phyloP scores from a whole-genome alignment of 2,329 filamentous ascomycete species.

The Calonectria hawksworthii region DNA sequence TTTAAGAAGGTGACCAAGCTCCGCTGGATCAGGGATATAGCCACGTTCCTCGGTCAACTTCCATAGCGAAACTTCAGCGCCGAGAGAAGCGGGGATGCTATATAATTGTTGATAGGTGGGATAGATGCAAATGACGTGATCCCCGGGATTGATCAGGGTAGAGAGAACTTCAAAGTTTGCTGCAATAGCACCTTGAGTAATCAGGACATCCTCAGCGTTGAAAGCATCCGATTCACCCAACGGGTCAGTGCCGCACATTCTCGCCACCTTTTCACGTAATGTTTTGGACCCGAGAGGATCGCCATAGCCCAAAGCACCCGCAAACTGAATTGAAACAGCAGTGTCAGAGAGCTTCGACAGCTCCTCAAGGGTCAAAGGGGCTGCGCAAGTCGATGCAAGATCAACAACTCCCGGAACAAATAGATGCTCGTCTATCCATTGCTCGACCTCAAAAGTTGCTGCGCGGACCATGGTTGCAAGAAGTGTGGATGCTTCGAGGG shows the following conservation, averaged over 20 bases:
- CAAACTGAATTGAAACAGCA: neutral
- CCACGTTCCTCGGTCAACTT: constrained; percentile 1
- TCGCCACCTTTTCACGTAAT: neutral
- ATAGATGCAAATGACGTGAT: constrained; percentile 14
- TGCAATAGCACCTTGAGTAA: constrained; percentile 18
- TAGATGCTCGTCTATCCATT: constrained; percentile 10
- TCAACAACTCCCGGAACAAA: constrained; percentile 7
- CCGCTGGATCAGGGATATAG: neutral
- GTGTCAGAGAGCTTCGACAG: neutral
- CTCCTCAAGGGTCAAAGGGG: neutral
- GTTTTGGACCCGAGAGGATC: constrained; percentile 4
- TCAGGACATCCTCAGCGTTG: neutral
- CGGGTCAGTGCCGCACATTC: neutral
- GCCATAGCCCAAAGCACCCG: neutral
- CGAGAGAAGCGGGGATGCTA: neutral
- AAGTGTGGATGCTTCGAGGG: neutral
- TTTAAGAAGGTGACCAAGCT: neutral
- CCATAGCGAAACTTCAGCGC: constrained; percentile 19
- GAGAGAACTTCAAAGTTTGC: constrained; percentile 6
- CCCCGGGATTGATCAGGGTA: neutral
- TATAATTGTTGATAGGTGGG: constrained; percentile 20
- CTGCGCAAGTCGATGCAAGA: constrained; percentile 10
- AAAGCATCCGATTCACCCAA: neutral
- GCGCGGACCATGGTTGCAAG: constrained; percentile 1
- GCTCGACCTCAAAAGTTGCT: constrained; percentile 10